Evolutionary conservation across 169 alveolate species (phyloP).

Genomic region (Hepatocystis sp.): DNA sequence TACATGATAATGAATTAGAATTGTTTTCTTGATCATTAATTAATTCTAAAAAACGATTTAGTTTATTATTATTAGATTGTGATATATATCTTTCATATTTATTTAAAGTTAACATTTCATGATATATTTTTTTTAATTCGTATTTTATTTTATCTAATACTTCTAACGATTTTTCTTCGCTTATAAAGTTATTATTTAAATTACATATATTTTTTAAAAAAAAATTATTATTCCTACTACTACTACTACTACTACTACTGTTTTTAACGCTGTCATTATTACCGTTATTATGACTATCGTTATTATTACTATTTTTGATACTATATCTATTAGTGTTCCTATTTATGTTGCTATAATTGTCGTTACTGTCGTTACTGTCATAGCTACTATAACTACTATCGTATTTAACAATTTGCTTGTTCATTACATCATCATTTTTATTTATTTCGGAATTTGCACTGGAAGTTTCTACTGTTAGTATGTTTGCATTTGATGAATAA

Average conservation of each 20-base stretch:
- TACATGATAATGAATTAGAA: background rate
- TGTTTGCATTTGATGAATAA: too few species aligned
- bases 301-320: too few species aligned
- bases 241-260: too few species aligned
- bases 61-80: background rate
- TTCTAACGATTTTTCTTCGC: too few species aligned
- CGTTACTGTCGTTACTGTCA: background rate
- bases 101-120: constrained; percentile 28
- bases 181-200: too few species aligned
- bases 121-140: constrained; percentile 45
- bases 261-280: background rate
- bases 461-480: too few species aligned
- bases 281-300: background rate
- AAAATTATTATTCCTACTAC: too few species aligned
- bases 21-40: constrained; percentile 6
- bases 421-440: background rate
- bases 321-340: background rate
- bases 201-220: too few species aligned
- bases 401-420: background rate
- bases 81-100: constrained; percentile 8
- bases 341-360: too few species aligned
- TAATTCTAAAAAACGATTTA: constrained; percentile 20
- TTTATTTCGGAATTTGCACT: background rate
- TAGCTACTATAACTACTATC: too few species aligned
- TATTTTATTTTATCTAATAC: constrained; percentile 31